These are phyloP conservation scores for Serendipita indica DNA, from an alignment of 768 basidiomycete genomes.

Conservation along the genomic window DNA sequence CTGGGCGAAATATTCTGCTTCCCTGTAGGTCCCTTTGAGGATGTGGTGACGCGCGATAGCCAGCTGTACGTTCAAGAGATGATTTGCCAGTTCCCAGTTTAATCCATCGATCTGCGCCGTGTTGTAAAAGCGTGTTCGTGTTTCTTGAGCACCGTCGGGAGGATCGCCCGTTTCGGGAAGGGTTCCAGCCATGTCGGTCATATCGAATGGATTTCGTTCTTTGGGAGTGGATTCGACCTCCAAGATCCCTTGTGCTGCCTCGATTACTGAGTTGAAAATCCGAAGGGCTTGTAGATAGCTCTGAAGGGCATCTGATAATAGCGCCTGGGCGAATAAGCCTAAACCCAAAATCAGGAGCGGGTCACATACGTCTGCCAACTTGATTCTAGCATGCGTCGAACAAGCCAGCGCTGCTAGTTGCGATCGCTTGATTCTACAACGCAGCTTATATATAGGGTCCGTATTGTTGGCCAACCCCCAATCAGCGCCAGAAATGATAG, in stretches of 20 bases:
- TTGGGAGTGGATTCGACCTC: slow-evolving; percentile 19
- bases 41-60: slow-evolving; percentile 50
- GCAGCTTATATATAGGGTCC: slow-evolving; percentile 43
- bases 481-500: slow-evolving; percentile 29
- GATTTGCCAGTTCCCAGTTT: slow-evolving; percentile 41
- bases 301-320: slow-evolving; percentile 24
- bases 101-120: slow-evolving; percentile 35
- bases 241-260: slow-evolving; percentile 44
- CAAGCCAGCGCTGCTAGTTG: slow-evolving; percentile 63
- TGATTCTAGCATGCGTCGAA: slow-evolving; percentile 51
- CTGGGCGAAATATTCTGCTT: slow-evolving; percentile 72
- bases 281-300: slow-evolving; percentile 55
- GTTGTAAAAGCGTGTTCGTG: slow-evolving; percentile 20
- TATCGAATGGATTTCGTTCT: slow-evolving; percentile 47
- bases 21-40: slow-evolving; percentile 63
- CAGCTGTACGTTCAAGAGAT: slow-evolving; percentile 51
- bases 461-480: slow-evolving; percentile 34
- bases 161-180: slow-evolving; percentile 24
- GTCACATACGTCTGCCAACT: slow-evolving; percentile 47
- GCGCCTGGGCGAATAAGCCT: neutral
- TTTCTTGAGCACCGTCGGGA: slow-evolving; percentile 16
- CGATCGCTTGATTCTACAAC: slow-evolving; percentile 40
- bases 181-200: slow-evolving; percentile 30
- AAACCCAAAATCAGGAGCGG: no score
- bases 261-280: slow-evolving; percentile 67